Evolutionary conservation across 108 stramenopile species (phyloP).

Genomic region (Cyclotella cryptica): DNA sequence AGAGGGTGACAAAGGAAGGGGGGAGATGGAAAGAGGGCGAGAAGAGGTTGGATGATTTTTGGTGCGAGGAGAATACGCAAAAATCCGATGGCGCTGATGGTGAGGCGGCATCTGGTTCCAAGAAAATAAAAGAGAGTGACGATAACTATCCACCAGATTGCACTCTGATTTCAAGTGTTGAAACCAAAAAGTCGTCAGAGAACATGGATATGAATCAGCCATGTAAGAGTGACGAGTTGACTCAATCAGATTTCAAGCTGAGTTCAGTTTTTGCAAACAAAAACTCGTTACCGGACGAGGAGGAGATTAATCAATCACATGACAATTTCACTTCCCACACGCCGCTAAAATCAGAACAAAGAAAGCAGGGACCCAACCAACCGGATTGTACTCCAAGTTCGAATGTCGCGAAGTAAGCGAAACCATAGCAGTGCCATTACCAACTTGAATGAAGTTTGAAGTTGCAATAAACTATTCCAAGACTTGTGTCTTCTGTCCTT

Average conservation of each 20-base stretch:
- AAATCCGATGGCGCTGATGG: background rate
- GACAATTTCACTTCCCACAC: too few relatives aligned
- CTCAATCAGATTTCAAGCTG: too few relatives aligned
- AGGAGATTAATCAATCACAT: too few relatives aligned
- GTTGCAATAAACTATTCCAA: background rate
- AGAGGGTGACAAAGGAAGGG: slow-evolving; percentile 62
- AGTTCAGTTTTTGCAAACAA: too few relatives aligned
- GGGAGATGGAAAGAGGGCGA: slow-evolving; percentile 71
- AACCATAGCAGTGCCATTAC: background rate
- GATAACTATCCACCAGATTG: too few relatives aligned
- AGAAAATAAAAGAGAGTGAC: too few relatives aligned
- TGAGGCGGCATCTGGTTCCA: background rate
- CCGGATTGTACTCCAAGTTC: background rate
- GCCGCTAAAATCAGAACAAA: background rate
- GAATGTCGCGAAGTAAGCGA: too few relatives aligned
- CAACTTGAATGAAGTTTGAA: background rate
- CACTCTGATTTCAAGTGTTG: background rate
- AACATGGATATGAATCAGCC: too few relatives aligned
- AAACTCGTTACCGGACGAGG: too few relatives aligned
- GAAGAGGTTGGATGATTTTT: slow-evolving; percentile 66
- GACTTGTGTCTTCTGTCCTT: background rate
- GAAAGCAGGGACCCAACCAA: background rate
- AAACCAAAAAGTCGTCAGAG: background rate
- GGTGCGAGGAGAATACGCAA: slow-evolving; percentile 10
- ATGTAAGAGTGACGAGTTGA: too few relatives aligned